phyloP scores from a whole-genome alignment of 257 asterid species.

The Solanum peruvianum region DNA sequence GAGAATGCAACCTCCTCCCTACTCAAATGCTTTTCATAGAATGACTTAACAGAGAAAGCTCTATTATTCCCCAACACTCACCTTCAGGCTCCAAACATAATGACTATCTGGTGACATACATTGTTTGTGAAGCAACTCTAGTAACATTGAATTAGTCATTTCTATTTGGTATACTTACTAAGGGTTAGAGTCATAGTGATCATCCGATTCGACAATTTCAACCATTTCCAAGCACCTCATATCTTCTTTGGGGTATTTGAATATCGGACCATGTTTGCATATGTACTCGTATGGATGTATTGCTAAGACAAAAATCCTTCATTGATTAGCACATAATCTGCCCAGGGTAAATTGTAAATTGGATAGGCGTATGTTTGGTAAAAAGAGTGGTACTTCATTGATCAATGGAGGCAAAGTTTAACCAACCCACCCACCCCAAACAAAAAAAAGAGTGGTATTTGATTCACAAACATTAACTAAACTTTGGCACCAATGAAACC shows the following conservation, averaged over 20 bases:
- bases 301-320: background rate
- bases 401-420: background rate
- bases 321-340: background rate
- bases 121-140: background rate
- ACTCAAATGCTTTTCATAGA: background rate
- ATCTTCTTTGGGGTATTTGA: background rate
- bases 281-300: background rate
- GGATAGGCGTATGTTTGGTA: background rate
- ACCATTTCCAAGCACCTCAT: background rate
- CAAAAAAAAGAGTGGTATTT: background rate
- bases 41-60: background rate
- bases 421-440: no score
- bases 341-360: background rate
- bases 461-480: background rate
- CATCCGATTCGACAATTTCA: background rate
- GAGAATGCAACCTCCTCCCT: background rate
- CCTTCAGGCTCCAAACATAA: background rate
- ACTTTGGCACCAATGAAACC: background rate
- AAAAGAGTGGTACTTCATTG: background rate
- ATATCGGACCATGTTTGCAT: background rate
- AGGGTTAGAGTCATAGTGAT: background rate
- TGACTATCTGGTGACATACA: background rate
- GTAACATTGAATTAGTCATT: background rate
- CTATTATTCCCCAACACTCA: background rate
- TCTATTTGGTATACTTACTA: background rate